phyloP scores from a whole-genome alignment of 164 flowering plant genomes.

The Macadamia integrifolia region DNA sequence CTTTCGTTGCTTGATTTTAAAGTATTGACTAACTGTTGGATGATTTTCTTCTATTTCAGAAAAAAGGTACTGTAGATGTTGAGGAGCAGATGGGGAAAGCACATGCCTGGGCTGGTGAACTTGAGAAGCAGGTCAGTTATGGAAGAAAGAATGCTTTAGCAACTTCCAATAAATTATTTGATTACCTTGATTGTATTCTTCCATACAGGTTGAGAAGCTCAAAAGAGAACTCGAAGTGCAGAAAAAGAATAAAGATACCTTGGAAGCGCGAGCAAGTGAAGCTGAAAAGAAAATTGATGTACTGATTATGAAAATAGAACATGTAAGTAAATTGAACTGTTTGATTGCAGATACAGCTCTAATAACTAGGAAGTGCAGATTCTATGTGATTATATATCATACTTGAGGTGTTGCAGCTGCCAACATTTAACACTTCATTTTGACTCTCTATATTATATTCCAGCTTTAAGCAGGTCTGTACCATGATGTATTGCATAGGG shows the following conservation, averaged over 20 bases:
- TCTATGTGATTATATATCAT: no score
- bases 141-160: neutral
- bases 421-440: no score
- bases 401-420: no score
- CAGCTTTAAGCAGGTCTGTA: no score
- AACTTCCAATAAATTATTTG: neutral
- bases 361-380: no score
- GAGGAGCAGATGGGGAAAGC: constrained; percentile 68
- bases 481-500: no score
- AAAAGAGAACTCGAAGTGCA: constrained; percentile 49
- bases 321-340: constrained; percentile 34
- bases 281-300: constrained; percentile 50
- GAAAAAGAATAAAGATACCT: constrained; percentile 37
- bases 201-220: constrained; percentile 55
- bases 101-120: constrained; percentile 66
- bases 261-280: constrained; percentile 41
- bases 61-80: constrained; percentile 53
- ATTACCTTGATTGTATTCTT: constrained; percentile 7
- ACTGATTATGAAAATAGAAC: constrained; percentile 43
- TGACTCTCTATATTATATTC: no score
- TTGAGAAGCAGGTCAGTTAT: constrained; percentile 65
- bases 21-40: neutral
- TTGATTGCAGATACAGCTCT: neutral
- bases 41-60: constrained; percentile 24
- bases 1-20: neutral